These are phyloP conservation scores for Trichoderma sp. DNA, from an alignment of 2,329 filamentous ascomycete genomes.

Conservation along the genomic window DNA sequence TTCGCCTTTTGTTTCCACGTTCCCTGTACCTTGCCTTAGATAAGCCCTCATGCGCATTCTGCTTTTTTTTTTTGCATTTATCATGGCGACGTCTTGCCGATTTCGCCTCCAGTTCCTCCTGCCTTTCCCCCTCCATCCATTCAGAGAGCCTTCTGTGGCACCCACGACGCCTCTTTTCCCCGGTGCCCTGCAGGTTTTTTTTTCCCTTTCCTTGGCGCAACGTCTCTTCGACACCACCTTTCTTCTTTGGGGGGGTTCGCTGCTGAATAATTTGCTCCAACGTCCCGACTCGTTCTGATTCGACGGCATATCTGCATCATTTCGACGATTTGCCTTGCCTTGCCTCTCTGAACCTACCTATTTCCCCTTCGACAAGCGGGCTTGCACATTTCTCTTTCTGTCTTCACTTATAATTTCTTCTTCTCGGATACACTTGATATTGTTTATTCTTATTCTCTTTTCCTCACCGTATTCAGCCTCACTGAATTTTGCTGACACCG, in stretches of 20 bases:
- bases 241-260: not conserved
- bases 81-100: not conserved
- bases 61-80: not conserved
- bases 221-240: not conserved
- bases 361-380: not conserved
- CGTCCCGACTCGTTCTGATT: not conserved
- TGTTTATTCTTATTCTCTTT: not conserved
- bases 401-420: not conserved
- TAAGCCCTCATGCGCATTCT: not conserved
- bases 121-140: not conserved
- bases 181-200: conserved; percentile 22
- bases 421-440: not conserved
- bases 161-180: conserved; percentile 15
- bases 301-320: too few species aligned
- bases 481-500: not conserved
- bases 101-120: conserved; percentile 5
- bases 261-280: not conserved
- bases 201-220: not conserved
- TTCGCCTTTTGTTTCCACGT: not conserved
- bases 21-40: not conserved
- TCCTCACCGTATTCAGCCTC: not conserved
- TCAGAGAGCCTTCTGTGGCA: conserved; percentile 16
- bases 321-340: not conserved
- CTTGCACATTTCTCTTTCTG: not conserved
- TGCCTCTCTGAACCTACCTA: not conserved